phyloP scores from a whole-genome alignment of 1,284 basidiomycete species.

The Puccinia novopanici region DNA sequence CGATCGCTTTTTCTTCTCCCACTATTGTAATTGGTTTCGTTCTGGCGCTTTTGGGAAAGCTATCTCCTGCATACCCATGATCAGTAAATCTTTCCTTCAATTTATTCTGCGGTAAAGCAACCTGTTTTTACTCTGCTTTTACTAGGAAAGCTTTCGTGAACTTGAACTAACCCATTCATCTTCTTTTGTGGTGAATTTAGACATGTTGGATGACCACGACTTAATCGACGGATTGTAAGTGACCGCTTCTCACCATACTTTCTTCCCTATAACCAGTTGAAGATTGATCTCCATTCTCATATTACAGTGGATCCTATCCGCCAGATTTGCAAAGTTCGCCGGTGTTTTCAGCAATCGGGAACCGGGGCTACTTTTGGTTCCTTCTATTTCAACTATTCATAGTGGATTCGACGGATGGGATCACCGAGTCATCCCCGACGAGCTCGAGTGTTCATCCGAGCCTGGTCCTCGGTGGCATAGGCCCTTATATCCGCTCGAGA shows the following conservation, averaged over 20 bases:
- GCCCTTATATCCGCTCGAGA: slow-evolving; percentile 74
- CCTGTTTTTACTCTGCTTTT: slow-evolving; percentile 9
- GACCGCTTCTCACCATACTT: slow-evolving; percentile 62
- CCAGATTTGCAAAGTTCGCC: slow-evolving; percentile 77
- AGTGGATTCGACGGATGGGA: slow-evolving; percentile 70
- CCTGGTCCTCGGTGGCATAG: slow-evolving; percentile 71
- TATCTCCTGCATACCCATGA: slow-evolving; percentile 80
- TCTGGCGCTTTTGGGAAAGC: slow-evolving; percentile 87
- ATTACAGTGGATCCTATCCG: slow-evolving; percentile 67
- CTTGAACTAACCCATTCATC: not conserved
- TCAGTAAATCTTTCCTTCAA: slow-evolving; percentile 60
- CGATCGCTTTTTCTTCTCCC: slow-evolving; percentile 68
- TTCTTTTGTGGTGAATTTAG: slow-evolving; percentile 54
- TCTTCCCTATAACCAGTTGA: not conserved
- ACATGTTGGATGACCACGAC: slow-evolving; percentile 68
- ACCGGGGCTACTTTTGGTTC: slow-evolving; percentile 84
- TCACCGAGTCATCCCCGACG: slow-evolving; percentile 64
- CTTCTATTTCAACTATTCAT: slow-evolving; percentile 86
- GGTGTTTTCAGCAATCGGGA: slow-evolving; percentile 70
- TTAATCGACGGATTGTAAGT: slow-evolving; percentile 90
- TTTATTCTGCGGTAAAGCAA: slow-evolving; percentile 22
- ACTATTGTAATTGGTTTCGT: slow-evolving; percentile 66
- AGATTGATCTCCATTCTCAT: slow-evolving; percentile 53
- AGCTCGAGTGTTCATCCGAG: slow-evolving; percentile 51
- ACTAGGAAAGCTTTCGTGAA: not conserved